phyloP scores from a whole-genome alignment of 2,329 filamentous ascomycete genomes.

The Colletotrichum siamense region DNA sequence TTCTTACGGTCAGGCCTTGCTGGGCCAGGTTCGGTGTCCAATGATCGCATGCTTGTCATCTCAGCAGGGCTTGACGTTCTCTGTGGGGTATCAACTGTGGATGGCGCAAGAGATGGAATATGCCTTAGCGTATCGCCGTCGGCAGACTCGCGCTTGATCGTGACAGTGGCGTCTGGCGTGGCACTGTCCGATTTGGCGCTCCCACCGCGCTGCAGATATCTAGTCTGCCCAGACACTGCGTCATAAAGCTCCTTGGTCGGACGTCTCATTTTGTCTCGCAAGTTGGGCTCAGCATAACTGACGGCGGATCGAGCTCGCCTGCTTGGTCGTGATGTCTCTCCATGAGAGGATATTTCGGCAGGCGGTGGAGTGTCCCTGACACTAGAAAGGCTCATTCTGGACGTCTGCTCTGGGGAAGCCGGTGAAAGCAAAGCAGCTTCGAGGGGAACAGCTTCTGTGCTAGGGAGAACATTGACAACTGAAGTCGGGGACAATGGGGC shows the following conservation, averaged over 20 bases:
- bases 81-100: neutral
- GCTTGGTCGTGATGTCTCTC: slow-evolving; percentile 67
- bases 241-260: slow-evolving; percentile 79
- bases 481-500: slow-evolving; percentile 2
- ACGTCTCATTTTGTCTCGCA: slow-evolving; percentile 83
- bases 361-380: slow-evolving; percentile 65
- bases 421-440: slow-evolving; percentile 50
- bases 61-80: slow-evolving; percentile 38
- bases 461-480: slow-evolving; percentile 11
- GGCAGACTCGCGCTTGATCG: slow-evolving; percentile 38
- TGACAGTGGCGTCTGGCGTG: slow-evolving; percentile 29
- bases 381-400: slow-evolving; percentile 40
- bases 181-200: slow-evolving; percentile 45
- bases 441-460: slow-evolving; percentile 37
- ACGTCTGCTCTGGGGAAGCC: slow-evolving; percentile 53
- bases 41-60: slow-evolving; percentile 40
- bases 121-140: slow-evolving; percentile 35
- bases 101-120: slow-evolving; percentile 23
- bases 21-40: slow-evolving; percentile 33
- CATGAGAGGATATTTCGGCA: slow-evolving; percentile 57
- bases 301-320: slow-evolving; percentile 71
- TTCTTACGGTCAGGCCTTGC: slow-evolving; percentile 46
- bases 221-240: slow-evolving; percentile 72
- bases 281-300: slow-evolving; percentile 83
- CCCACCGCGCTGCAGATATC: slow-evolving; percentile 35